Base-by-base conservation (phyloP, 169 alveolate genomes). In the Prorocentrum cordatum region DNA sequence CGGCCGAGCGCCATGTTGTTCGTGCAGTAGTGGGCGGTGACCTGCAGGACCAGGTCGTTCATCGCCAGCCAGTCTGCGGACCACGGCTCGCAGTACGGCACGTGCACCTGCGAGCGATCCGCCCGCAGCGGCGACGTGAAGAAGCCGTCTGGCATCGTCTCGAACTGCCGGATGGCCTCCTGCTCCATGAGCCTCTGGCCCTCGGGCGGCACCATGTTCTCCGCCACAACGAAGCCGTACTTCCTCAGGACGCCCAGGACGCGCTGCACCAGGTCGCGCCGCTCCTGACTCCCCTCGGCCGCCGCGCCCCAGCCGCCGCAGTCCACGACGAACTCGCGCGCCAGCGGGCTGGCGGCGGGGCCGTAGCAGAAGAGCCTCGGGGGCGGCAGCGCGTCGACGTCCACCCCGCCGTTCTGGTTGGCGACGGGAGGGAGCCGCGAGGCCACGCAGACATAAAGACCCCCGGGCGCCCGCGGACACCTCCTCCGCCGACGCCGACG, bases 1-100 rank as follows among this genome's bases (percentile, higher is more conserved):
- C 89, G 75, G 2, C 89, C 89, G 26, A 75, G 61, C 18, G 89
- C 89, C 89, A 79, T 79, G 66, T 59, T 79, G 77, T 79, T 79
- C 67, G 47, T 79, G 29, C 39, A 64, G 35, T 79, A 79, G 38
- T 61, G 31, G 10, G 89, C 89, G 4, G 89, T 79, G 54, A 79
- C 89, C 77, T 38, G 66, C 45, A 79, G 47, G 38, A 79, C 89
- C 36, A 79, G 61, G 77, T 79, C 89, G 47, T 79, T 79, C 24
- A 67, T 31, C 47, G 61, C 89, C 67, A 79, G 64, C 89, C 89
- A 79, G 6, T 59, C 79, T 7, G 89, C 89, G 12, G 47, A 24
- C 89, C 89, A 79, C 26, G 89, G 89, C 54, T 38, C 89, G 26
- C 31, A 64, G 38, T 79, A 79, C 22, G 89, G 89, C 38, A 79